Evolutionary conservation across 75 land plant species (phyloP).

Genomic region (Picea glauca): DNA sequence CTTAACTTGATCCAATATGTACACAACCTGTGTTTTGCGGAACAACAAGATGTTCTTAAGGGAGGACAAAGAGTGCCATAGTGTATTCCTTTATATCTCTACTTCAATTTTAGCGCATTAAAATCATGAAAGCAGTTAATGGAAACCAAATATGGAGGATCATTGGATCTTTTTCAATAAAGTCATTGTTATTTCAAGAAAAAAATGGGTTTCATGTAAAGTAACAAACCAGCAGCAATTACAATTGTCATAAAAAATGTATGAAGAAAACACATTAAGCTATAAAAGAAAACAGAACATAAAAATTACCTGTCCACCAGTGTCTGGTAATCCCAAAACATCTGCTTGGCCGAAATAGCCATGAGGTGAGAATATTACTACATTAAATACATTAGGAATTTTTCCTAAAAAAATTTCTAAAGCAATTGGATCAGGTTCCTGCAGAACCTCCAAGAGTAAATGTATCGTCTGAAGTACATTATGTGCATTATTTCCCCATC

Average conservation of each 20-base stretch:
- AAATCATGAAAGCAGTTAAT: not conserved
- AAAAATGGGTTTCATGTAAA: not conserved
- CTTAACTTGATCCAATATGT: conserved; percentile 75
- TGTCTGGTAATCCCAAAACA: conserved; percentile 96
- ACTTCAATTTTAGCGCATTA: not conserved
- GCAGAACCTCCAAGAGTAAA: conserved; percentile 67
- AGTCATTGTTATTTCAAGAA: not conserved
- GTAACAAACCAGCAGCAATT: not conserved
- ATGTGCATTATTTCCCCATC: conserved; percentile 53
- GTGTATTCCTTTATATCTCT: not conserved
- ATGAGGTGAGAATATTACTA: conserved; percentile 91
- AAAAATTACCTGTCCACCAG: conserved; percentile 87
- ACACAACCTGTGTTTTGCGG: conserved; percentile 43
- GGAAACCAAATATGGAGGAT: not conserved
- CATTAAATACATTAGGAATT: conserved; percentile 71
- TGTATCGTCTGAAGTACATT: conserved; percentile 64
- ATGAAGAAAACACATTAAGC: not conserved
- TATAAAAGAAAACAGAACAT: not conserved
- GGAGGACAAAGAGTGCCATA: not conserved
- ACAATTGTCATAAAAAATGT: not conserved
- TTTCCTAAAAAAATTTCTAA: conserved; percentile 66
- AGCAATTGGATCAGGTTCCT: conserved; percentile 81
- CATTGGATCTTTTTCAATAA: not conserved
- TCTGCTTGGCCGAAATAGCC: conserved; percentile 96
- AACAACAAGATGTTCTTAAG: not conserved